Evolutionary conservation across 2,329 filamentous ascomycete species (phyloP).

Genomic region (Colletotrichum coccodes): DNA sequence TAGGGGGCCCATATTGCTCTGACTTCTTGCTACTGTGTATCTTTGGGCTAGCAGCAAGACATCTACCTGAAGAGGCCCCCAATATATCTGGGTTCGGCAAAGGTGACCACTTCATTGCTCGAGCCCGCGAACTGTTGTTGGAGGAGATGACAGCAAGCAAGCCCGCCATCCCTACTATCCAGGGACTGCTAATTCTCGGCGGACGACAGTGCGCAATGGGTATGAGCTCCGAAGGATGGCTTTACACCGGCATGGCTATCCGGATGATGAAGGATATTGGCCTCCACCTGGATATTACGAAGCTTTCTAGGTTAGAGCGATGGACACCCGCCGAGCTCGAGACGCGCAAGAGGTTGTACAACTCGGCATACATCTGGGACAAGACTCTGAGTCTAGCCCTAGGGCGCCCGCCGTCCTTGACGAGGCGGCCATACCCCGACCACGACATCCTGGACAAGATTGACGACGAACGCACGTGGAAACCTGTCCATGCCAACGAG

Average conservation of each 20-base stretch:
- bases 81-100: neutral
- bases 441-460: conserved; percentile 33
- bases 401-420: conserved; percentile 29
- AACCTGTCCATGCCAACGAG: conserved; percentile 28
- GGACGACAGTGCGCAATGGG: conserved; percentile 36
- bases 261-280: conserved; percentile 37
- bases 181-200: conserved; percentile 34
- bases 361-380: conserved; percentile 37
- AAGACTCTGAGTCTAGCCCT: conserved; percentile 36
- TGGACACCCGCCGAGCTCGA: conserved; percentile 36
- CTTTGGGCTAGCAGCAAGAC: conserved; percentile 34
- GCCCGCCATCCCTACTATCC: conserved; percentile 29
- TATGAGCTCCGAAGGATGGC: conserved; percentile 36
- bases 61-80: conserved; percentile 15
- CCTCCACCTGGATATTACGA: conserved; percentile 34
- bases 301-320: conserved; percentile 26
- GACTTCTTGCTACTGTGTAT: conserved; percentile 36
- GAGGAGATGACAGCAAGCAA: conserved; percentile 21
- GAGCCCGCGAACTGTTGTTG: conserved; percentile 13
- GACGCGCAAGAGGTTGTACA: conserved; percentile 35
- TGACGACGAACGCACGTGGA: conserved; percentile 30
- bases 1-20: conserved; percentile 36
- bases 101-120: conserved; percentile 5
- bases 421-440: conserved; percentile 19
- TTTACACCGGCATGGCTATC: conserved; percentile 37